phyloP scores from a whole-genome alignment of 805 yeast species.

The Candida manassasensis region DNA sequence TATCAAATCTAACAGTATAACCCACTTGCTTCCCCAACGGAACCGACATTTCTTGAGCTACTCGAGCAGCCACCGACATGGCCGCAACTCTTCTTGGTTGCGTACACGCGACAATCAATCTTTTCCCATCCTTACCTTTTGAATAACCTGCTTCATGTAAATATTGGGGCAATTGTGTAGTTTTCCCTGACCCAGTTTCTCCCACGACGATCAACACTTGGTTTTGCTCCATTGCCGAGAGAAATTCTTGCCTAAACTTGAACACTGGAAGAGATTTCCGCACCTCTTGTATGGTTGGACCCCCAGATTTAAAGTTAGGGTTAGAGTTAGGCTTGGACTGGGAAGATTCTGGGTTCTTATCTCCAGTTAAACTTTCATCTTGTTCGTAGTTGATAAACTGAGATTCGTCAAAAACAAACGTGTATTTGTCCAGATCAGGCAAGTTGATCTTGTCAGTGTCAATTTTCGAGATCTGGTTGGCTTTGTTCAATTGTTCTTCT shows the following conservation, averaged over 20 bases:
- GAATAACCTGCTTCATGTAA: constrained; percentile 79
- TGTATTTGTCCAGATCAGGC: constrained; percentile 49
- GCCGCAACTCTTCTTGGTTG: constrained; percentile 98
- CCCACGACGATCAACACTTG: constrained; percentile 77
- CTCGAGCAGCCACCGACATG: constrained; percentile 82
- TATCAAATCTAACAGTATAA: constrained; percentile 84
- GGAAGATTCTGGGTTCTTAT: constrained; percentile 8
- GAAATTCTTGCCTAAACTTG: constrained; percentile 52
- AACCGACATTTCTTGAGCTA: constrained; percentile 82
- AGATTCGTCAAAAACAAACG: constrained; percentile 68
- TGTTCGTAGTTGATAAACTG: constrained; percentile 35
- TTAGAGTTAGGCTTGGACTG: constrained; percentile 1
- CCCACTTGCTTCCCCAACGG: constrained; percentile 87
- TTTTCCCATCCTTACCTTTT: constrained; percentile 27
- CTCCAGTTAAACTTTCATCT: constrained; percentile 14
- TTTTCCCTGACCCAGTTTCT: constrained; percentile 92
- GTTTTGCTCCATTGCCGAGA: constrained; percentile 54
- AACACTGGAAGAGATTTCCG: constrained; percentile 74
- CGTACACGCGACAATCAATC: constrained; percentile 66
- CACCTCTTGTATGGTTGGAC: constrained; percentile 40
- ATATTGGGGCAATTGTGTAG: constrained; percentile 90
- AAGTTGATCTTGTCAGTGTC: constrained; percentile 37
- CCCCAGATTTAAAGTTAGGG: not conserved
- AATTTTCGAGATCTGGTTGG: constrained; percentile 23
- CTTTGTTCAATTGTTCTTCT: constrained; percentile 43